Evolutionary conservation across 768 basidiomycete species (phyloP).

Genomic region (Leucogyrophana mollusca): DNA sequence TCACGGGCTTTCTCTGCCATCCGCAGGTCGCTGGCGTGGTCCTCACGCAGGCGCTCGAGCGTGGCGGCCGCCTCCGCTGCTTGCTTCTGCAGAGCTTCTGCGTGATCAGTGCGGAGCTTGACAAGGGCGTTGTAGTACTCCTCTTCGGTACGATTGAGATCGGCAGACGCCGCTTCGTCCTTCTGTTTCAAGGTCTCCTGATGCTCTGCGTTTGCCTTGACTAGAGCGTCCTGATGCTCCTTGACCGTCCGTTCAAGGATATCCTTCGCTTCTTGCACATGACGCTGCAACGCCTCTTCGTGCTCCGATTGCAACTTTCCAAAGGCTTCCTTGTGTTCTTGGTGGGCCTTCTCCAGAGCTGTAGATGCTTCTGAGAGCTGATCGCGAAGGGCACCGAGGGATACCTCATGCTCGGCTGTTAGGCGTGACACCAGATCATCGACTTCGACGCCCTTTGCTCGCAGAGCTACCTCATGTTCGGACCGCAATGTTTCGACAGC

Average conservation of each 20-base stretch:
- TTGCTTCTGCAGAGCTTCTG: constrained; percentile 60
- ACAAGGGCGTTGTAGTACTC: constrained; percentile 81
- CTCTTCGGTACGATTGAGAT: constrained; percentile 69
- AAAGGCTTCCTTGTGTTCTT: constrained; percentile 60
- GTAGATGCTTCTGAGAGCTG: constrained; percentile 44
- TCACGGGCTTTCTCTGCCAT: constrained; percentile 75
- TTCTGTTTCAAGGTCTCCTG: constrained; percentile 55
- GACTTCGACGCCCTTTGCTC: constrained; percentile 40
- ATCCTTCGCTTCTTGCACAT: constrained; percentile 53
- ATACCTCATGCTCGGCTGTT: constrained; percentile 47
- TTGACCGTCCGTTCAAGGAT: constrained; percentile 45
- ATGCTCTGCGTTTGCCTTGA: constrained; percentile 52
- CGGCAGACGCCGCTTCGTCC: constrained; percentile 55
- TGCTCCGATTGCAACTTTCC: constrained; percentile 56
- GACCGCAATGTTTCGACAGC: constrained; percentile 47
- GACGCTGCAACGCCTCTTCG: constrained; percentile 49
- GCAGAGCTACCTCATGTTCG: constrained; percentile 45
- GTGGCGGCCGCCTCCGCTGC: constrained; percentile 56
- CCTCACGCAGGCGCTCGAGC: constrained; percentile 71
- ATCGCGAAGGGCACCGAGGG: constrained; percentile 36
- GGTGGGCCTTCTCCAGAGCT: constrained; percentile 45
- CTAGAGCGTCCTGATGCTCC: constrained; percentile 54
- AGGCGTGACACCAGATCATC: constrained; percentile 42
- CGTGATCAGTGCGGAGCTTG: constrained; percentile 73
- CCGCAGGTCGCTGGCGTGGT: constrained; percentile 72